Evolutionary conservation across 176 grass and related monocot species (phyloP), one percentile per base, ranked within the genome.

Genomic region (Juncus inflexus): DNA sequence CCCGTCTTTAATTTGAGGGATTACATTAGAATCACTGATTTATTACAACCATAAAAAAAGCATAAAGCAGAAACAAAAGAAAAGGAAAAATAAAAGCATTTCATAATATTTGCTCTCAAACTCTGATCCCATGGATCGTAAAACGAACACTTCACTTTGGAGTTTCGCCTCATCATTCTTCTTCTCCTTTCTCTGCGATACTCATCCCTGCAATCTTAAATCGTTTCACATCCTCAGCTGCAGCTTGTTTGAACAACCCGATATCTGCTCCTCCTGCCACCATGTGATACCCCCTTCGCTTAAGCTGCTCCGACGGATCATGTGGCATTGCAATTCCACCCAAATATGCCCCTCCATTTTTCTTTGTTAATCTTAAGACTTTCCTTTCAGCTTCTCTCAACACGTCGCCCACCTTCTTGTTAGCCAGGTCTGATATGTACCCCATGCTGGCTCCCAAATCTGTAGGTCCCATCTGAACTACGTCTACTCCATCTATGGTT

Each of bases 401-500:
- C 4, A 70, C 19, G 3, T 77, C 79, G 37, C 80, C 73, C 49
- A 94, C 90, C 62, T 85, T 94, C 72, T 79, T 75, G 72, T 94
- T 89, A 72, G 85, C 85, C 0, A 81, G 76, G 58, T 89, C 90
- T 81, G 84, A 94, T 39, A 94, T 68, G 64, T 80, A 94, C 1
- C 90, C 90, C 90, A 94, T 80, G 78, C 89, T 92, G 12, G 85
- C 90, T 8, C 84, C 85, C 53, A 94, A 76, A 71, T 94, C 81
- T 16, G 85, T 72, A 2, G 90, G 90, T 2, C 89, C 89, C 78
- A 74, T 94, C 36, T 94, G 84, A 60, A 94, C 74, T 50, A 88
- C 89, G 63, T 92, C 78, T 37, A 92, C 89, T 6, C 89, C 89
- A 3, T 92, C 89, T 0, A 94, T 59, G 37, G 78, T 68, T 1